phyloP scores from a whole-genome alignment of 371 early-diverging fungal genomes.

The Mortierella sp. region DNA sequence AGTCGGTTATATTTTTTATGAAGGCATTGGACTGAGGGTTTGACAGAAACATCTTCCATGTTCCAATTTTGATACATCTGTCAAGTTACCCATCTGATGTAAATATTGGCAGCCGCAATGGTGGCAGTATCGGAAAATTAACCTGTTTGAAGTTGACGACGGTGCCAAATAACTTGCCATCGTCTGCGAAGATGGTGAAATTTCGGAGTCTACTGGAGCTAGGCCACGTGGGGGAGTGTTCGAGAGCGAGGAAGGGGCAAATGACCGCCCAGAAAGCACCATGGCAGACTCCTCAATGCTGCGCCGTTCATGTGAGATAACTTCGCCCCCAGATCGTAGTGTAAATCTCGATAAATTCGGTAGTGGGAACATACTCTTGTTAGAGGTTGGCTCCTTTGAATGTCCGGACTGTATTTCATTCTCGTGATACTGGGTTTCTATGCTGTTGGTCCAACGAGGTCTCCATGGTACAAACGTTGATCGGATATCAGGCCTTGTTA shows the following conservation, averaged over 20 bases:
- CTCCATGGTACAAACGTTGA: slow-evolving; percentile 11
- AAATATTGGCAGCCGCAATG: slow-evolving; percentile 30
- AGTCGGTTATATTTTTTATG: slow-evolving; percentile 2
- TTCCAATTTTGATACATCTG: neutral
- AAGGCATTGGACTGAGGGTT: neutral
- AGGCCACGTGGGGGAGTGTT: neutral
- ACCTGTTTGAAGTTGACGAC: neutral
- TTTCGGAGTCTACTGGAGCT: neutral
- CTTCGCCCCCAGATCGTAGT: slow-evolving; percentile 26
- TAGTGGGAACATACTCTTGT: slow-evolving; percentile 9
- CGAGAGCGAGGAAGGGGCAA: neutral
- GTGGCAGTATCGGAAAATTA: slow-evolving; percentile 31
- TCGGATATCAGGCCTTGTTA: neutral
- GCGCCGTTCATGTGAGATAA: slow-evolving; percentile 25
- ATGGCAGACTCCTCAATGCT: slow-evolving; percentile 23
- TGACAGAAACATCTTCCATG: slow-evolving; percentile 17
- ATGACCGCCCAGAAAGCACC: slow-evolving; percentile 30
- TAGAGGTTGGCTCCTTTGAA: neutral
- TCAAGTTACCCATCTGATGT: neutral
- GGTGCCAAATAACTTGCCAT: too few species aligned
- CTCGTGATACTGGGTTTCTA: neutral
- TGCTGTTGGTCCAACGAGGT: slow-evolving; percentile 24
- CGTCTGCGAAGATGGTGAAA: neutral
- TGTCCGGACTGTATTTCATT: neutral
- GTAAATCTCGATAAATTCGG: slow-evolving; percentile 19